These are phyloP conservation scores for Flueggea neowawraea DNA, from an alignment of 441 rosid genomes.

Conservation along the genomic window DNA sequence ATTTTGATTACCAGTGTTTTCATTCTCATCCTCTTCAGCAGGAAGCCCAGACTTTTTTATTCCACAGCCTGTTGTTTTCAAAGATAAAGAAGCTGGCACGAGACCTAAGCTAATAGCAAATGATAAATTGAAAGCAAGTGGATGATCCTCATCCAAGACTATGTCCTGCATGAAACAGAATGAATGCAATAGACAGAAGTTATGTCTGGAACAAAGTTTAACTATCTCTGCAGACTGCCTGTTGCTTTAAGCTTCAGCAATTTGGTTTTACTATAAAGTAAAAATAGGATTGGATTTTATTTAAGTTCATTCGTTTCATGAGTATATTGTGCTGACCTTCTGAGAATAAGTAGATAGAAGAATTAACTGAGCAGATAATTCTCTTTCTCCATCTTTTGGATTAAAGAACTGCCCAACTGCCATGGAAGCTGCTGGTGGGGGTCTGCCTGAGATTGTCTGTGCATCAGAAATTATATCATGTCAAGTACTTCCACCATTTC, in stretches of 20 bases:
- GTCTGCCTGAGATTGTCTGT: slow-evolving; percentile 90
- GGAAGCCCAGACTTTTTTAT: slow-evolving; percentile 70
- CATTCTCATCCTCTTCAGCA: slow-evolving; percentile 73
- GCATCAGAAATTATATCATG: slow-evolving; percentile 28
- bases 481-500: too few species aligned
- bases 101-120: slow-evolving; percentile 87
- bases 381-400: slow-evolving; percentile 72
- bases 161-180: slow-evolving; percentile 50
- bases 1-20: slow-evolving; percentile 62
- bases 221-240: slow-evolving; percentile 3
- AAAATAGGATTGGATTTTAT: background rate
- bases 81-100: slow-evolving; percentile 68
- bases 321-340: slow-evolving; percentile 45
- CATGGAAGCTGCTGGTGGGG: slow-evolving; percentile 98
- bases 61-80: slow-evolving; percentile 86
- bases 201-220: slow-evolving; percentile 13
- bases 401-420: slow-evolving; percentile 98
- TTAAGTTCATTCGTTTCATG: slow-evolving; percentile 5
- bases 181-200: slow-evolving; percentile 19
- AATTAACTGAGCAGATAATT: slow-evolving; percentile 59
- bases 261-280: background rate
- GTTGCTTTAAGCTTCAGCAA: slow-evolving; percentile 8
- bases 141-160: slow-evolving; percentile 84
- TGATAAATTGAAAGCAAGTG: slow-evolving; percentile 78
- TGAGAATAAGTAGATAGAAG: slow-evolving; percentile 66